Conservation (phyloP, 108 stramenopile genomes). For the Stephanodiscus minutulus region DNA sequence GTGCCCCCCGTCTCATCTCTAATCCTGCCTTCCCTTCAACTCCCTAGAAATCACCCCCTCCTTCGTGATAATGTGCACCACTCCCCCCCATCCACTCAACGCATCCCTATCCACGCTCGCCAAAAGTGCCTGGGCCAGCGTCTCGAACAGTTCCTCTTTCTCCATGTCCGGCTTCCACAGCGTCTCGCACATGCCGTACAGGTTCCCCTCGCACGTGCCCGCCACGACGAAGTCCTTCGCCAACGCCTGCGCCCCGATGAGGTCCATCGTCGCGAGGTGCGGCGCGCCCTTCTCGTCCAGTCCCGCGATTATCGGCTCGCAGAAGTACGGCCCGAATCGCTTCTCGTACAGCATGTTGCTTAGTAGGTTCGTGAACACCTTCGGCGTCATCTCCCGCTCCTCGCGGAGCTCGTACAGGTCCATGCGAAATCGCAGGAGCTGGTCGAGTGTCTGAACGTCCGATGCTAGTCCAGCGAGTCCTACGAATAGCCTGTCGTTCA, state of each 20-base stretch:
- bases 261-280: conserved; percentile 94
- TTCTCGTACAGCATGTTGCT: conserved; percentile 94
- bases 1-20: background rate
- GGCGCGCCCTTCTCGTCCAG: conserved; percentile 87
- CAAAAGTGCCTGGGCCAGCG: conserved; percentile 94
- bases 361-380: conserved; percentile 90
- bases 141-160: conserved; percentile 97
- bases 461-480: conserved; percentile 96
- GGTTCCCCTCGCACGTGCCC: conserved; percentile 96
- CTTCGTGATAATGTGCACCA: conserved; percentile 97
- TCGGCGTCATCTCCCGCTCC: conserved; percentile 95
- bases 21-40: conserved; percentile 93
- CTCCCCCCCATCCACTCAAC: conserved; percentile 98
- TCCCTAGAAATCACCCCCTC: conserved; percentile 83
- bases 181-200: conserved; percentile 99
- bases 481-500: conserved; percentile 90
- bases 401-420: conserved; percentile 95
- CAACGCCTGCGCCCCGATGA: conserved; percentile 92
- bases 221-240: conserved; percentile 97
- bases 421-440: conserved; percentile 83
- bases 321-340: conserved; percentile 98
- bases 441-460: conserved; percentile 94
- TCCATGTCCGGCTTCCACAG: conserved; percentile 94
- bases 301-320: conserved; percentile 97
- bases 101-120: conserved; percentile 97